Evolutionary conservation across 495 filamentous ascomycete species (phyloP).

Genomic region (Rhypophila decipiens): DNA sequence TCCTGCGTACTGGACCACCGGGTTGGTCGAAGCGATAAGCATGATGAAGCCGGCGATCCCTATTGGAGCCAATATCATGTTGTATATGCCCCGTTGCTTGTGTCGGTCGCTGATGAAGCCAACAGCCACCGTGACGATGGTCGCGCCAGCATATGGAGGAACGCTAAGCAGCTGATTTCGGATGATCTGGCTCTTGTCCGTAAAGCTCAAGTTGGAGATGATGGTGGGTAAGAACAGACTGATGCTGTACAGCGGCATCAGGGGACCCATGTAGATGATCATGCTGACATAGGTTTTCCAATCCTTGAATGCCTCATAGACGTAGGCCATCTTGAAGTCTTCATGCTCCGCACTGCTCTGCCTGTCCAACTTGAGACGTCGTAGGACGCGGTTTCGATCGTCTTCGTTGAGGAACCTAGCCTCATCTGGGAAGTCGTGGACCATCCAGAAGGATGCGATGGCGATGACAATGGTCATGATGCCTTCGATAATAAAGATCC

Average conservation of each 20-base stretch:
- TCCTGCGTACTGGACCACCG: slow-evolving; percentile 65
- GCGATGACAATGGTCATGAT: slow-evolving; percentile 65
- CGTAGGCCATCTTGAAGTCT: slow-evolving; percentile 64
- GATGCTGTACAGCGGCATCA: slow-evolving; percentile 71
- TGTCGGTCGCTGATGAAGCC: slow-evolving; percentile 73
- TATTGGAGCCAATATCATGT: slow-evolving; percentile 59
- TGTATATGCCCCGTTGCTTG: slow-evolving; percentile 68
- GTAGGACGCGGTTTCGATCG: slow-evolving; percentile 64
- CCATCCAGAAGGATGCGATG: slow-evolving; percentile 67
- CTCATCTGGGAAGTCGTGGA: slow-evolving; percentile 76
- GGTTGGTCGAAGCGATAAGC: slow-evolving; percentile 52
- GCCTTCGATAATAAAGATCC: slow-evolving; percentile 76
- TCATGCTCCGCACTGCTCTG: slow-evolving; percentile 71
- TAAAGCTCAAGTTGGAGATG: slow-evolving; percentile 64
- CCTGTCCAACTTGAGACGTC: slow-evolving; percentile 60
- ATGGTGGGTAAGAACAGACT: slow-evolving; percentile 80
- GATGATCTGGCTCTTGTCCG: slow-evolving; percentile 40
- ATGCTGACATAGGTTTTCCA: slow-evolving; percentile 75
- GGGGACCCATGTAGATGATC: slow-evolving; percentile 64
- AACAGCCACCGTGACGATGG: slow-evolving; percentile 61
- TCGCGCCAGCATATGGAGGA: slow-evolving; percentile 72
- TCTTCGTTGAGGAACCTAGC: slow-evolving; percentile 62
- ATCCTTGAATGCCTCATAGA: slow-evolving; percentile 68
- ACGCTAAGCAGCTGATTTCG: slow-evolving; percentile 71
- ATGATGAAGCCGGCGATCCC: slow-evolving; percentile 71